Evolutionary conservation across 768 basidiomycete genomes (phyloP).

Genomic region (Hysterangium stoloniferum): DNA sequence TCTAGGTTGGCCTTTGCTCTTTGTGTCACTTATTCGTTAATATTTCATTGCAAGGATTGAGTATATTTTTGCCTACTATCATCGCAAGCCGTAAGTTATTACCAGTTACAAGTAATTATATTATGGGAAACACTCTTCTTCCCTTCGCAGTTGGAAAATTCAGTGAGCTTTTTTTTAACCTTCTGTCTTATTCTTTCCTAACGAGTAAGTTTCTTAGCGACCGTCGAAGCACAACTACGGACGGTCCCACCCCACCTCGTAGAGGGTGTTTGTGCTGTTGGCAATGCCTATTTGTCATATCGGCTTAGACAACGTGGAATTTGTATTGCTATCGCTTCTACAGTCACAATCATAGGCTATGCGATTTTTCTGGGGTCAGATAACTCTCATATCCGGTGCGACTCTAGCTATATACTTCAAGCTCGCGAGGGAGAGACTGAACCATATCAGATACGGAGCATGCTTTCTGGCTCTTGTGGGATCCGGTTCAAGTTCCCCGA

Average conservation of each 20-base stretch:
- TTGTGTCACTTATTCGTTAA: slow-evolving; percentile 20
- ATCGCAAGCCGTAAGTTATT: slow-evolving; percentile 33
- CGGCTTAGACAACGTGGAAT: slow-evolving; percentile 30
- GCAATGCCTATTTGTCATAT: slow-evolving; percentile 21
- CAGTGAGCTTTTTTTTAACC: neutral
- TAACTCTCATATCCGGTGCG: slow-evolving; percentile 30
- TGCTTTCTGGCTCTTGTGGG: slow-evolving; percentile 40
- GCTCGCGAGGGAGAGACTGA: neutral
- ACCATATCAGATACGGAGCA: slow-evolving; percentile 33
- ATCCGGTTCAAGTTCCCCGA: slow-evolving; percentile 31
- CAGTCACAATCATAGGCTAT: slow-evolving; percentile 37
- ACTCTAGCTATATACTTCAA: neutral
- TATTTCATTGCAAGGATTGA: slow-evolving; percentile 26
- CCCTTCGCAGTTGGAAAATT: slow-evolving; percentile 18
- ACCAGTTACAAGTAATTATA: neutral
- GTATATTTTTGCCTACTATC: slow-evolving; percentile 39
- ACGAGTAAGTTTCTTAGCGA: slow-evolving; percentile 26
- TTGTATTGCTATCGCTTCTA: slow-evolving; percentile 29
- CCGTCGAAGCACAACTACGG: slow-evolving; percentile 38
- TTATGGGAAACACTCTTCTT: neutral
- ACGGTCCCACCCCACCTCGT: slow-evolving; percentile 42
- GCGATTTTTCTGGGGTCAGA: slow-evolving; percentile 35
- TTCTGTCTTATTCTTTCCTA: neutral
- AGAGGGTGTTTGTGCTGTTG: slow-evolving; percentile 33
- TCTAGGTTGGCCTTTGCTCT: slow-evolving; percentile 15